Evolutionary conservation across 108 stramenopile species (phyloP), one percentile per base, ranked within the genome.

Genomic region (Cyclotella kingstonii): DNA sequence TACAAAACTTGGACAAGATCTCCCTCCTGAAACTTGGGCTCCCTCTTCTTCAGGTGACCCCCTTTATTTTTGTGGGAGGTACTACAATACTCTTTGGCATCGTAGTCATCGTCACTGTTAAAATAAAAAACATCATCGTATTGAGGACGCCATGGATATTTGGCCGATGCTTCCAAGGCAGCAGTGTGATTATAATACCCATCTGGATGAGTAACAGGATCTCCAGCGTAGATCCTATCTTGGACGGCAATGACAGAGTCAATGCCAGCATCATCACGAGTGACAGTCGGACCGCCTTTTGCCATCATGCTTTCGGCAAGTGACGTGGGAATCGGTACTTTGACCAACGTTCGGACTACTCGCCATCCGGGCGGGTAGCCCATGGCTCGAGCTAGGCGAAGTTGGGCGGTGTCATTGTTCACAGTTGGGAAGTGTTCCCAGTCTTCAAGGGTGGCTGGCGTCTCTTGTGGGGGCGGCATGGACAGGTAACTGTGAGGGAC

Each of bases 301-400:
- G 45, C 50, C 56, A 29, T 51, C 35, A 61, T 51, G 34, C 27
- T 33, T 9, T 63, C 23, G 15, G 75, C 75, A 12, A 76, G 58
- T 34, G 45, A 58, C 0, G 43, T 40, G 27, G 73, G 60, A 40
- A 76, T 28, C 25, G 75, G 75, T 19, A 76, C 36, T 44, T 48
- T 46, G 36, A 76, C 56, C 12, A 76, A 41, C 15, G 49, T 68
- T 15, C 90, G 81, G 43, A 84, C 81, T 21, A 91, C 90, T 51
- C 84, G 54, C 91, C 91, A 92, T 39, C 79, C 73, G 27, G 68
- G 70, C 9, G 91, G 91, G 66, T 92, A 92, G 26, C 91, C 91
- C 66, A 92, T 66, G 35, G 91, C 87, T 8, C 77, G 81, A 4
- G 91, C 91, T 12, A 92, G 62, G 8, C 76, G 70, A 17, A 60